Conservation (phyloP, 768 basidiomycete genomes). For the Clitopilus passeckerianus region DNA sequence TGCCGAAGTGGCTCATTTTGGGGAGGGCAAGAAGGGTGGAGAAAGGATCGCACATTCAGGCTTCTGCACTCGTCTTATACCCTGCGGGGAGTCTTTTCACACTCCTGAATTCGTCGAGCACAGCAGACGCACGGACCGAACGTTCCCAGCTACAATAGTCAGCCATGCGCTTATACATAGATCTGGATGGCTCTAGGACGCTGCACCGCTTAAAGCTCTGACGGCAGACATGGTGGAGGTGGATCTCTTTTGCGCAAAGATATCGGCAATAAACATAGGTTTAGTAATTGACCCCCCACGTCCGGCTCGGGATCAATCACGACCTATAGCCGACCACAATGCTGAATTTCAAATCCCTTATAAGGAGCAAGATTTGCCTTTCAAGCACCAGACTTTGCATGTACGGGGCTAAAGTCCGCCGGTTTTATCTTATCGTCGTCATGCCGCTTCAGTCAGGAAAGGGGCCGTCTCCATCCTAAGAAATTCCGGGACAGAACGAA, state of each 20-base stretch:
- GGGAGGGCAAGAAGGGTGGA: background rate
- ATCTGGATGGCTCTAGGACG: background rate
- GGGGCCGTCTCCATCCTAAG: too few relatives aligned
- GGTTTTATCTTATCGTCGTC: background rate
- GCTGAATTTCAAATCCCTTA: background rate
- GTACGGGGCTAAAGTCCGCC: background rate
- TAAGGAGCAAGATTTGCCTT: background rate
- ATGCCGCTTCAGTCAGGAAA: background rate
- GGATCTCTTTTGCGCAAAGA: background rate
- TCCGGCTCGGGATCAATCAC: background rate
- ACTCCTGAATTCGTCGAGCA: background rate
- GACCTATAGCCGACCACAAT: background rate
- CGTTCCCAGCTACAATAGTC: background rate
- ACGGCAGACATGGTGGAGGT: background rate
- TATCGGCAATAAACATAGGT: background rate
- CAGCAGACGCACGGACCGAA: background rate
- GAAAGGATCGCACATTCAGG: background rate
- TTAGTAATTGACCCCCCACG: background rate
- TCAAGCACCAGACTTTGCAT: background rate
- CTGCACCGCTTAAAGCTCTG: background rate
- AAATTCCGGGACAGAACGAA: too few relatives aligned
- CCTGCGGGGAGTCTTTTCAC: too few relatives aligned
- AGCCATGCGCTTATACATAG: background rate
- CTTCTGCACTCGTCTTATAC: background rate
- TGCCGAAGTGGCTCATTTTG: slow-evolving; percentile 40